Base-by-base conservation (phyloP, 495 filamentous ascomycete genomes). In the Trichoderma erinaceum region DNA sequence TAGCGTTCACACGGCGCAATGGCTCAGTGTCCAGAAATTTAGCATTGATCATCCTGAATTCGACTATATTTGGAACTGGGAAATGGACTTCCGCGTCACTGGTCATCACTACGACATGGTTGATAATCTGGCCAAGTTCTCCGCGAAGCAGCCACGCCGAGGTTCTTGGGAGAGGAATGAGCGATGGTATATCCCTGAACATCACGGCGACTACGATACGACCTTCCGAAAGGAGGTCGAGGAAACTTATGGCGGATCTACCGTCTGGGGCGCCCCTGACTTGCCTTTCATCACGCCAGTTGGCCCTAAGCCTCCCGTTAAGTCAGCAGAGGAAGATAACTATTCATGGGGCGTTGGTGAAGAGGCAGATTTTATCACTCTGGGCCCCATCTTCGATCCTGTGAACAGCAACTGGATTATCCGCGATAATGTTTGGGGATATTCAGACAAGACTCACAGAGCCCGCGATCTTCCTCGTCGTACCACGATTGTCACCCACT, bases 21-120 rank as follows among this genome's bases (percentile, higher is more conserved):
- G 83, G 75, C 75, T 88, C 66, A 79, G 83, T 1, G 77, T 90
- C 1, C 87, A 89, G 72, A 83, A 84, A 71, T 92, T 92, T 71
- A 85, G 86, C 63, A 82, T 87, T 68, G 80, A 86, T 32, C 84
- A 89, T 68, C 89, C 88, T 0, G 85, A 91, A 68, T 92, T 90
- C 68, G 88, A 90, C 66, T 90, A 82, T 71, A 82, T 90, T 66
- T 92, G 89, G 90, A 91, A 92, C 73, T 87, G 88, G 82, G 89
- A 92, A 70, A 83, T 89, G 73, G 89, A 92, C 72, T 83, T 84
- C n/a, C 84, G 90, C 25, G 85, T 86, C 67, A 89, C 85, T 0
- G 89, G 89, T 11, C 86, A 92, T 69, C 81, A 86, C 74, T 92
- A 92, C 73, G 85, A 91, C 70, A 82, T 91, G 63, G 77, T 92